Evolutionary conservation across 73 alveolate species (phyloP).

Genomic region (Paramecium tetraurelia): DNA sequence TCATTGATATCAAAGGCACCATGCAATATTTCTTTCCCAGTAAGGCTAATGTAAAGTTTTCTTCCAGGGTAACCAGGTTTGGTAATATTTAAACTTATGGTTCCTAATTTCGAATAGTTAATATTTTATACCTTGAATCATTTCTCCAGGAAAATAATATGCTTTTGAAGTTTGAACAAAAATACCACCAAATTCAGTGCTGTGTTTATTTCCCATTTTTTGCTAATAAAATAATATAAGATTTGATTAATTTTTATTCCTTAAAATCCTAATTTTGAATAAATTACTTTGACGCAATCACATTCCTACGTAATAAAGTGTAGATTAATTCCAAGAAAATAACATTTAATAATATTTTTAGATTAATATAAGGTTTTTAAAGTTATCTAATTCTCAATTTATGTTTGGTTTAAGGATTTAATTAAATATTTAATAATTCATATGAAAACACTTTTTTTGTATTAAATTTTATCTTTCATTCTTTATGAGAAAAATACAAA

Average conservation of each 20-base stretch:
- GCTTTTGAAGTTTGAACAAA: neutral
- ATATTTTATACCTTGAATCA: neutral
- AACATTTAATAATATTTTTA: neutral
- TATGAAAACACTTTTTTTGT: no score
- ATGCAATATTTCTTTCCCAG: neutral
- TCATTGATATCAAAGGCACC: neutral
- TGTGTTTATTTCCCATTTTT: neutral
- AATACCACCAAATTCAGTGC: constrained; percentile 20
- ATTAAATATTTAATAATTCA: no score
- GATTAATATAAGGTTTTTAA: neutral
- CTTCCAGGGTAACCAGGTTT: constrained; percentile 16
- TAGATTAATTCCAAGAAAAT: neutral
- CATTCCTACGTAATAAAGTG: neutral
- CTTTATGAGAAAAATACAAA: neutral
- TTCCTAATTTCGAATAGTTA: neutral
- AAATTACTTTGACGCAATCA: neutral
- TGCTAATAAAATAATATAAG: neutral
- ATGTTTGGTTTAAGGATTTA: neutral
- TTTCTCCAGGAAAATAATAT: neutral
- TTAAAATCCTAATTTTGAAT: neutral
- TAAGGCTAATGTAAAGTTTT: neutral
- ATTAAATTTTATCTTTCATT: neutral
- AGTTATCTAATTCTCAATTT: neutral
- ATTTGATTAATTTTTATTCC: neutral
- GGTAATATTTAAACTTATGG: neutral